These are phyloP conservation scores for Lepidopterella palustris DNA, from an alignment of 495 filamentous ascomycete species.

Conservation along the genomic window DNA sequence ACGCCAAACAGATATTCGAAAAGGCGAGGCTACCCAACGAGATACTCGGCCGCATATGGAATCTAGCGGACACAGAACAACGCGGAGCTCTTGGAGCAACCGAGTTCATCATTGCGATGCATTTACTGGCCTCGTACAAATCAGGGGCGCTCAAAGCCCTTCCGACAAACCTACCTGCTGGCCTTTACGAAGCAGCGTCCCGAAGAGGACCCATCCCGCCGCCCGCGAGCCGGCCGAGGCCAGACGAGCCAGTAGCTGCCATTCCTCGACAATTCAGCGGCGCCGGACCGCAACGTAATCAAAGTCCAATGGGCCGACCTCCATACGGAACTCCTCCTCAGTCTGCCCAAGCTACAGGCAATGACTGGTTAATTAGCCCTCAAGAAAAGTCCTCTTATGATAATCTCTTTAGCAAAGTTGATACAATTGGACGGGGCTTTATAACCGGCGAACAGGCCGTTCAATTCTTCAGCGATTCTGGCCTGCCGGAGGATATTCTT, in stretches of 20 bases:
- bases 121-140: constrained; percentile 85
- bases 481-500: constrained; percentile 78
- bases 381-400: constrained; percentile 85
- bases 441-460: constrained; percentile 97
- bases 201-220: constrained; percentile 52
- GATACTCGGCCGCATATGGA: constrained; percentile 87
- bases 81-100: constrained; percentile 80
- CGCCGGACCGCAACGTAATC: constrained; percentile 51
- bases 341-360: constrained; percentile 58
- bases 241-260: constrained; percentile 28
- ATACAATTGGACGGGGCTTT: constrained; percentile 67
- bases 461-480: constrained; percentile 84
- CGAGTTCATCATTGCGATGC: constrained; percentile 98
- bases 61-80: constrained; percentile 85
- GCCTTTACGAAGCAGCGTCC: constrained; percentile 85
- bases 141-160: constrained; percentile 70
- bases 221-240: constrained; percentile 28
- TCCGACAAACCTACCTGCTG: constrained; percentile 74
- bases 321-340: constrained; percentile 47
- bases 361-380: constrained; percentile 74
- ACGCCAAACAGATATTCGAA: constrained; percentile 91
- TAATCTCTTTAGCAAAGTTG: constrained; percentile 70
- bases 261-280: constrained; percentile 72
- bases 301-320: constrained; percentile 62
- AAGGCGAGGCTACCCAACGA: constrained; percentile 86